phyloP scores from a whole-genome alignment of 768 basidiomycete genomes.

The Favolaschia claudopus region DNA sequence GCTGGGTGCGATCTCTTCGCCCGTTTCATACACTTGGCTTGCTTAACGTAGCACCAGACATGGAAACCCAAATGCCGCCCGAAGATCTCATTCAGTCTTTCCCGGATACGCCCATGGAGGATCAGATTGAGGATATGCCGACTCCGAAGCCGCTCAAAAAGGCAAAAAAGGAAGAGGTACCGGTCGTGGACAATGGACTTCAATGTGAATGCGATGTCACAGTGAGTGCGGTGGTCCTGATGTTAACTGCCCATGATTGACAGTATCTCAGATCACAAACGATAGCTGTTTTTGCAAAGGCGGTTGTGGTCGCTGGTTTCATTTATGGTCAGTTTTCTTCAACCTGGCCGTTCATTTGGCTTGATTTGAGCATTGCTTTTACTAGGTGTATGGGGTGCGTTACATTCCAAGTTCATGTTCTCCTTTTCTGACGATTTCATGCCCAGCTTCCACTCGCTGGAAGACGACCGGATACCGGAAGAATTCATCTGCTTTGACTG shows the following conservation, averaged over 20 bases:
- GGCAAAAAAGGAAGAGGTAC: slow-evolving; percentile 13
- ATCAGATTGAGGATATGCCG: slow-evolving; percentile 21
- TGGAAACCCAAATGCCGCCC: slow-evolving; percentile 48
- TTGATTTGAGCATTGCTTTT: slow-evolving; percentile 12
- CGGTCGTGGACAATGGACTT: slow-evolving; percentile 48
- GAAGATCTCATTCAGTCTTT: slow-evolving; percentile 51
- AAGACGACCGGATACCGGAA: slow-evolving; percentile 64
- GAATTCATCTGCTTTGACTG: slow-evolving; percentile 81
- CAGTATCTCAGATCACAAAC: slow-evolving; percentile 58
- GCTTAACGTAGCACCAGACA: slow-evolving; percentile 36
- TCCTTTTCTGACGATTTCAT: neutral
- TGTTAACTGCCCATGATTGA: neutral
- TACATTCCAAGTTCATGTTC: neutral
- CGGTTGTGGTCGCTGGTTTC: slow-evolving; percentile 77
- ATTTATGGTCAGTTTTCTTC: slow-evolving; percentile 65
- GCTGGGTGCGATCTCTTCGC: slow-evolving; percentile 45
- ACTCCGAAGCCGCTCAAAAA: slow-evolving; percentile 25
- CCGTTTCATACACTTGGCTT: neutral
- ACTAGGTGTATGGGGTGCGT: slow-evolving; percentile 50
- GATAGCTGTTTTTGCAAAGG: slow-evolving; percentile 70
- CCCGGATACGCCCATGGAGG: slow-evolving; percentile 25
- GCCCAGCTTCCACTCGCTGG: slow-evolving; percentile 65
- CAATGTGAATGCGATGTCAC: slow-evolving; percentile 76
- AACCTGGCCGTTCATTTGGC: neutral
- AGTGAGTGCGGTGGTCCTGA: slow-evolving; percentile 44